These are phyloP conservation scores for Malus hybrid DNA, from an alignment of 331 rosid species.

Conservation along the genomic window DNA sequence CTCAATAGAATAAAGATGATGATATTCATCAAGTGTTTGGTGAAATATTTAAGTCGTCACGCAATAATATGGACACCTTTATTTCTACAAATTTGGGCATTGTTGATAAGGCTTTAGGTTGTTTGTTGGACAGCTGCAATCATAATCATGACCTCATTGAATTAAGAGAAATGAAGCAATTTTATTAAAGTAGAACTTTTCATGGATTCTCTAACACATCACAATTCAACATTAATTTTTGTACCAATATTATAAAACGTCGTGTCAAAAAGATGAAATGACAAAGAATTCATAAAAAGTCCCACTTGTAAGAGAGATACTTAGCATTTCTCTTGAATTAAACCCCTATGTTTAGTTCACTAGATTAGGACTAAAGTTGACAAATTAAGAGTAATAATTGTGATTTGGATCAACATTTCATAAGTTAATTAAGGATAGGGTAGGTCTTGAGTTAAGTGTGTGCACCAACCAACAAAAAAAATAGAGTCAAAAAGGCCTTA, in stretches of 20 bases:
- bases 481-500: conserved; percentile 35
- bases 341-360: background rate
- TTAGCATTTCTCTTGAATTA: too few relatives aligned
- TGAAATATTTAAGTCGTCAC: conserved; percentile 11
- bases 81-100: conserved; percentile 10
- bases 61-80: conserved; percentile 14
- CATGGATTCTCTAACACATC: accelerated
- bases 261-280: too few relatives aligned
- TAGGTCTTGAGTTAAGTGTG: background rate
- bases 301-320: too few relatives aligned
- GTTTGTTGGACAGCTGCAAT: background rate
- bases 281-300: too few relatives aligned
- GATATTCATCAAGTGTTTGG: conserved; percentile 6
- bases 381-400: too few relatives aligned
- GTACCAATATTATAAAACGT: too few relatives aligned
- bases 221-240: too few relatives aligned
- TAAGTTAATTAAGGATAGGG: background rate
- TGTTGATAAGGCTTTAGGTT: too few relatives aligned
- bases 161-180: background rate
- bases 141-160: background rate
- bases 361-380: background rate
- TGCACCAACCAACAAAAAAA: conserved; percentile 9
- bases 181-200: accelerated
- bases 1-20: conserved; percentile 22
- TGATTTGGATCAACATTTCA: background rate